Evolutionary conservation across 345 rosid species (phyloP).

Genomic region (Alliaria petiolata): DNA sequence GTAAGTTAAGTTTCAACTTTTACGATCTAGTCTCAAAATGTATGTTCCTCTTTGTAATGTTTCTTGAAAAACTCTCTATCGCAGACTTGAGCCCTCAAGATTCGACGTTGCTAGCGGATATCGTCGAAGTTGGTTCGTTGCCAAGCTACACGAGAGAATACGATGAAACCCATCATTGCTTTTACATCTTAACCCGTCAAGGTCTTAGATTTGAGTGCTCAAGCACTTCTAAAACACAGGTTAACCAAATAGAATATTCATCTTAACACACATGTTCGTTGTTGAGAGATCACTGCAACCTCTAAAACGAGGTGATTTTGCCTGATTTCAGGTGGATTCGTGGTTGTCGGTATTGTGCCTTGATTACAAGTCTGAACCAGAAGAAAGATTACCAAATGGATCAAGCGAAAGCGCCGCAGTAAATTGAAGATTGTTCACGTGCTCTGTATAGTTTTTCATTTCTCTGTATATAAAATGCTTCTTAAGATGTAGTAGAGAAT

Average conservation of each 20-base stretch:
- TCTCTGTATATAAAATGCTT: conserved; percentile 36
- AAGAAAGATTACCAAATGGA: conserved; percentile 40
- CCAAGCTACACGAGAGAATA: conserved; percentile 69
- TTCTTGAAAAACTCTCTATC: conserved; percentile 11
- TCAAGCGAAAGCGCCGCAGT: conserved; percentile 2
- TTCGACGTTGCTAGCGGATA: conserved; percentile 74
- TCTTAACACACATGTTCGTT: not conserved
- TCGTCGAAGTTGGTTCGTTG: conserved; percentile 65
- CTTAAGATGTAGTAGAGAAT: conserved; percentile 2
- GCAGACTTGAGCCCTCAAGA: conserved; percentile 97
- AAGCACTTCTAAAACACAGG: conserved; percentile 70
- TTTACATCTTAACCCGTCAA: conserved; percentile 67
- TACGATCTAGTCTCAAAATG: not conserved
- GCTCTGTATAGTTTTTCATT: conserved; percentile 27
- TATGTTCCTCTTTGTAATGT: not conserved
- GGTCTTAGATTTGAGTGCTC: conserved; percentile 88
- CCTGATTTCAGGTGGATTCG: conserved; percentile 52
- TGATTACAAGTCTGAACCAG: conserved; percentile 46
- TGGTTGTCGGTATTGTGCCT: conserved; percentile 58
- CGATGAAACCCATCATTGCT: conserved; percentile 51
- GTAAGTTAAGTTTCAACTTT: conserved; percentile 30
- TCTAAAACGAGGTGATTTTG: not conserved
- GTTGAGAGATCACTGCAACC: not conserved
- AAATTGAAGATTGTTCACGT: conserved; percentile 38
- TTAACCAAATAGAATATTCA: conserved; percentile 2